phyloP scores from a whole-genome alignment of 1,139 yeast genomes.

The Pichia sp. region DNA sequence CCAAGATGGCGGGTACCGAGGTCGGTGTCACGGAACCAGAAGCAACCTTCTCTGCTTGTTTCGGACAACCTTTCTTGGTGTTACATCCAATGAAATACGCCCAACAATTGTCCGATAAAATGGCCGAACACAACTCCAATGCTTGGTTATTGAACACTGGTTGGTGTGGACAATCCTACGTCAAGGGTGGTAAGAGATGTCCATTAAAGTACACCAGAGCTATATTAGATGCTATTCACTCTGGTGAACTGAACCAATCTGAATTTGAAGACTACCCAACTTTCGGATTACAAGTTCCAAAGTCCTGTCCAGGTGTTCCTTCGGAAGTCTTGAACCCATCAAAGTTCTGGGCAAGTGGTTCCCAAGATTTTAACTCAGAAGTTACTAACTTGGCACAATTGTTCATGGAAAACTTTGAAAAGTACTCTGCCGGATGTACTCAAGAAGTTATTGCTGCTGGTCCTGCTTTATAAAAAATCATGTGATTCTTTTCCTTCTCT shows the following conservation, averaged over 20 bases:
- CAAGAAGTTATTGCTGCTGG: conserved; percentile 91
- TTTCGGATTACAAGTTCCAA: conserved; percentile 87
- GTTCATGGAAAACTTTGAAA: conserved; percentile 82
- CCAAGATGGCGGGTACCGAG: conserved; percentile 99
- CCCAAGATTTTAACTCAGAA: conserved; percentile 61
- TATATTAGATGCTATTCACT: conserved; percentile 89
- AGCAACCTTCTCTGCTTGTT: conserved; percentile 97
- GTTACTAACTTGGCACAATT: conserved; percentile 69
- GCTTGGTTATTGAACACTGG: conserved; percentile 99
- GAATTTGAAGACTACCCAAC: conserved; percentile 82
- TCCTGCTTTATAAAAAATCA: conserved; percentile 42
- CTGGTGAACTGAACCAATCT: conserved; percentile 77
- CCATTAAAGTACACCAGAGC: conserved; percentile 98
- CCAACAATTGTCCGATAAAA: conserved; percentile 92
- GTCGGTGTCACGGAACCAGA: conserved; percentile 98
- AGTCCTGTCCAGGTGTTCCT: conserved; percentile 77
- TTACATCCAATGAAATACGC: conserved; percentile 98
- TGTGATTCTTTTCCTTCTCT: neutral
- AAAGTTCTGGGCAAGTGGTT: conserved; percentile 75
- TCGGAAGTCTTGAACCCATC: conserved; percentile 82
- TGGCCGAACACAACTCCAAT: conserved; percentile 78
- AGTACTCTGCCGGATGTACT: conserved; percentile 80
- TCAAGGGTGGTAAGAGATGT: conserved; percentile 95
- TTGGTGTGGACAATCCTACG: conserved; percentile 94
- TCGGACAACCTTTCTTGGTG: conserved; percentile 98